Evolutionary conservation across 2,329 filamentous ascomycete genomes (phyloP).

Genomic region (Pyrenochaeta sp.): DNA sequence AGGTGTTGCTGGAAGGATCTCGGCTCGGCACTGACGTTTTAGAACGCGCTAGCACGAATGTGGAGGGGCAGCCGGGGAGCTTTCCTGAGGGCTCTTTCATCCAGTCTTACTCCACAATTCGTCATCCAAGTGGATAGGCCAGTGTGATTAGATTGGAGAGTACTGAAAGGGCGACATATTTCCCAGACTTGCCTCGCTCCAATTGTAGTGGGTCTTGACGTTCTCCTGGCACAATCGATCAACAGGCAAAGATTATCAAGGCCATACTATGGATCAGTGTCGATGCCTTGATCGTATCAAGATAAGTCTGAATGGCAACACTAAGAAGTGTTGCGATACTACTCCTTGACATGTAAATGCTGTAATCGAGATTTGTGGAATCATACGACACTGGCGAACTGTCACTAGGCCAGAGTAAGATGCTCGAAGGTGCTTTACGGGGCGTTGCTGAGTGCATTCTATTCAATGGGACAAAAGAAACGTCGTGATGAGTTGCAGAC

Average conservation of each 20-base stretch:
- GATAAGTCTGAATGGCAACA: too few relatives aligned
- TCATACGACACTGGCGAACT: neutral
- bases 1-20: slow-evolving; percentile 25
- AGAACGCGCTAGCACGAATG: slow-evolving; percentile 34
- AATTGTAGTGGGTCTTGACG: too few relatives aligned
- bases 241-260: too few relatives aligned
- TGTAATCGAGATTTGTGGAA: neutral
- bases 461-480: neutral
- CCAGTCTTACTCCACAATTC: neutral
- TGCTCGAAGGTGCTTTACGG: neutral
- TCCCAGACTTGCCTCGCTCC: too few relatives aligned
- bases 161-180: too few relatives aligned
- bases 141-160: too few relatives aligned
- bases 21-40: slow-evolving; percentile 41
- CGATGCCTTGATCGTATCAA: too few relatives aligned
- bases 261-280: too few relatives aligned
- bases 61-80: slow-evolving; percentile 24
- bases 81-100: slow-evolving; percentile 4
- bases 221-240: too few relatives aligned
- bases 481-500: slow-evolving; percentile 18
- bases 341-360: too few relatives aligned
- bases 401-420: neutral
- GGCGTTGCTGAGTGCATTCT: neutral
- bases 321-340: too few relatives aligned
- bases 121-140: too few relatives aligned